These are phyloP conservation scores for Chaetothyriales sp. DNA, from an alignment of 2,329 filamentous ascomycete genomes.

Conservation along the genomic window DNA sequence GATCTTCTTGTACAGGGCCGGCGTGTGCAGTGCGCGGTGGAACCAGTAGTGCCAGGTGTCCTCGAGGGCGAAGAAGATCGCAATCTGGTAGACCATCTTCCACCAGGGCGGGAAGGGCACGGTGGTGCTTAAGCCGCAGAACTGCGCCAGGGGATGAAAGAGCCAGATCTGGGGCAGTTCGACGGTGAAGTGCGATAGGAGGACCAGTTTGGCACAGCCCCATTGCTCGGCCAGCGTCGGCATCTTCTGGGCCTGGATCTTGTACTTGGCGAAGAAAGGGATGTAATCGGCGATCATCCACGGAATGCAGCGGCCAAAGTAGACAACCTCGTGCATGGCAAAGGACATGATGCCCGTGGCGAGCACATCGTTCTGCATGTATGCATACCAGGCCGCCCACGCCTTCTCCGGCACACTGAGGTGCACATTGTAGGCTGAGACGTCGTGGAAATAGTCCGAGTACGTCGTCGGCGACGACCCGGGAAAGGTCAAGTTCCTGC, in stretches of 20 bases:
- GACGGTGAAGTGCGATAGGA: constrained; percentile 92
- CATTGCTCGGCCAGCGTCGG: constrained; percentile 89
- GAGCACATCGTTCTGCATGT: constrained; percentile 93
- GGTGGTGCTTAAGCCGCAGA: constrained; percentile 72
- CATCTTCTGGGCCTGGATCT: constrained; percentile 84
- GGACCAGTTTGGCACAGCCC: constrained; percentile 82
- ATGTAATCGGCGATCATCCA: constrained; percentile 88
- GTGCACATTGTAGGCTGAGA: constrained; percentile 62
- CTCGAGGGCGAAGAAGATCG: constrained; percentile 88
- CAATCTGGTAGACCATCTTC: constrained; percentile 84
- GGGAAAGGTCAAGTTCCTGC: constrained; percentile 35
- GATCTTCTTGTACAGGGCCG: constrained; percentile 85
- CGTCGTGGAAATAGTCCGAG: constrained; percentile 52
- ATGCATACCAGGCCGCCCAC: constrained; percentile 95
- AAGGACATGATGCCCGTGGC: constrained; percentile 98
- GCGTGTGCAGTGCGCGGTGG: constrained; percentile 86
- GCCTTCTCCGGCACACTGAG: constrained; percentile 77
- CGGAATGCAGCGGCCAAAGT: constrained; percentile 82
- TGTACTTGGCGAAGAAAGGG: constrained; percentile 80
- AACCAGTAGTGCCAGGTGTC: constrained; percentile 98
- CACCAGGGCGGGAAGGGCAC: constrained; percentile 77
- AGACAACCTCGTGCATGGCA: constrained; percentile 81
- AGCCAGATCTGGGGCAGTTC: constrained; percentile 76
- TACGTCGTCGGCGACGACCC: constrained; percentile 38
- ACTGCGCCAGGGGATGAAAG: constrained; percentile 93